Percentiles rank a stretch among this genome's conserved stretches.
Evolutionary conservation across 805 yeast species (phyloP).

Genomic region (Kuraishia capsulata): DNA sequence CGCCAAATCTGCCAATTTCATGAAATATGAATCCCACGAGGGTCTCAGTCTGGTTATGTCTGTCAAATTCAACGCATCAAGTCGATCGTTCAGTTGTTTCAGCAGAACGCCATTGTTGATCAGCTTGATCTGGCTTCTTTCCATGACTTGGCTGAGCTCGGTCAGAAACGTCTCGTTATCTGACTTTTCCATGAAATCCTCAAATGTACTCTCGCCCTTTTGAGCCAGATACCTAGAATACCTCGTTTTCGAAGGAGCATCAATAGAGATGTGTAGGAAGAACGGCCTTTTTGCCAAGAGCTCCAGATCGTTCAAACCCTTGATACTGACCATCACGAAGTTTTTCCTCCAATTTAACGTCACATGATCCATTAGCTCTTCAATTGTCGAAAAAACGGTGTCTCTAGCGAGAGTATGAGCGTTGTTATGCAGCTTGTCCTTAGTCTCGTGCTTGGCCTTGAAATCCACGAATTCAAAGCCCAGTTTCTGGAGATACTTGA

Average conservation of each 20-base stretch:
- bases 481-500: constrained; percentile 40
- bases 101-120: constrained; percentile 26
- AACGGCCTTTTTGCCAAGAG: constrained; percentile 64
- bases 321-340: constrained; percentile 48
- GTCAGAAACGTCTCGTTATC: constrained; percentile 36
- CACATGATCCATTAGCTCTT: constrained; percentile 45
- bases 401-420: constrained; percentile 12
- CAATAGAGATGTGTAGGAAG: constrained; percentile 70
- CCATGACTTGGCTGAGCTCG: not conserved
- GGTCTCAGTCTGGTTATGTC: constrained; percentile 61
- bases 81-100: constrained; percentile 23
- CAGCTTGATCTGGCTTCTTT: constrained; percentile 21
- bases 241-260: constrained; percentile 47
- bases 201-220: constrained; percentile 18
- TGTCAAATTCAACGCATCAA: not conserved
- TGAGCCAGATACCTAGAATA: constrained; percentile 5
- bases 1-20: constrained; percentile 88
- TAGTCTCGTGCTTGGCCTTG: constrained; percentile 5
- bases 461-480: constrained; percentile 36
- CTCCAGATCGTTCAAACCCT: constrained; percentile 30
- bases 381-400: constrained; percentile 26
- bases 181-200: constrained; percentile 27
- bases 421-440: constrained; percentile 8
- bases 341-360: constrained; percentile 59
- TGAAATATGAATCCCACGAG: constrained; percentile 93